These are phyloP conservation scores for Epichloe scottii DNA, from an alignment of 2,329 filamentous ascomycete genomes.

Conservation along the genomic window DNA sequence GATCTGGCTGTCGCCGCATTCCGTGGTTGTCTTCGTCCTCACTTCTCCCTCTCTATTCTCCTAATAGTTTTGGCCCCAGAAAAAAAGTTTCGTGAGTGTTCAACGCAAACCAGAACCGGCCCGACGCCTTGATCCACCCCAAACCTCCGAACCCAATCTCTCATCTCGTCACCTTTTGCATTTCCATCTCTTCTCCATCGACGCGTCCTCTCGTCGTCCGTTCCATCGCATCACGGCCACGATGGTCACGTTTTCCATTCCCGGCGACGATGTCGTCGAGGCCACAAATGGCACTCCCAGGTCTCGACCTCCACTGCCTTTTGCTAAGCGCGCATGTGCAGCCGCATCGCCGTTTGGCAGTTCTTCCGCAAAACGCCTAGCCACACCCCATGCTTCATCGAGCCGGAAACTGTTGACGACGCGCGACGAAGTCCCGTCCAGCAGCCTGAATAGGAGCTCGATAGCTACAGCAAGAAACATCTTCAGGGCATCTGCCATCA, in stretches of 20 bases:
- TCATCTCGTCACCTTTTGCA: neutral
- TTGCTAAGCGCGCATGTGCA: constrained; percentile 29
- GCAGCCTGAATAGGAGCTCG: constrained; percentile 23
- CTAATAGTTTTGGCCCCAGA: neutral
- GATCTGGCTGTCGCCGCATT: neutral
- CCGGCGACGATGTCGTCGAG: constrained; percentile 22
- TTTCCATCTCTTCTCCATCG: neutral
- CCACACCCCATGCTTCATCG: constrained; percentile 26
- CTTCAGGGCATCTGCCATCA: constrained; percentile 27
- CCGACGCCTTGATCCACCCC: neutral
- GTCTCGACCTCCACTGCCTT: constrained; percentile 28
- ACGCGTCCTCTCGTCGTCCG: neutral
- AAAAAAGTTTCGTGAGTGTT: constrained; percentile 4
- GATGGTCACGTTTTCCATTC: constrained; percentile 29
- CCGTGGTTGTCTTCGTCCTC: neutral
- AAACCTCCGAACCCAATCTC: neutral
- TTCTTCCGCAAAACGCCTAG: constrained; percentile 19
- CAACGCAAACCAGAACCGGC: neutral
- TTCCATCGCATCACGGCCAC: neutral
- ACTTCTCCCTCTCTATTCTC: neutral
- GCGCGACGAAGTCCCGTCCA: constrained; percentile 24
- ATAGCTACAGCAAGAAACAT: constrained; percentile 28
- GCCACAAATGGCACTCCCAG: constrained; percentile 23
- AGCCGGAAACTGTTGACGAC: constrained; percentile 22
- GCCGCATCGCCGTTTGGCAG: constrained; percentile 23